Evolutionary conservation across 371 early-diverging fungal genomes (phyloP).

Genomic region (Capillidium heterosporum): DNA sequence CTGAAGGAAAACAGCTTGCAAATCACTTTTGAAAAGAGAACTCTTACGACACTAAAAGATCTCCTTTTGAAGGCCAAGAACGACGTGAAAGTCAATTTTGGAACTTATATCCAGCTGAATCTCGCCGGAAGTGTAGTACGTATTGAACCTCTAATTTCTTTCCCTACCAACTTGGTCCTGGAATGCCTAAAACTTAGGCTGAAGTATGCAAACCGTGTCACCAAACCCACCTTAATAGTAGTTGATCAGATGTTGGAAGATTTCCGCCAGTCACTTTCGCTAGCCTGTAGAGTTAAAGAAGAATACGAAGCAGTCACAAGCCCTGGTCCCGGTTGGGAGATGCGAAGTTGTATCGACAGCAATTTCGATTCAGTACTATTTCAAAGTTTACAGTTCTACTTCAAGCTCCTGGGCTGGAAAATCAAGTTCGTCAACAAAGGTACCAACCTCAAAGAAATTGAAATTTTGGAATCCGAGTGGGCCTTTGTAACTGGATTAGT

Average conservation of each 20-base stretch:
- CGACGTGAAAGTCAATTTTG: constrained; percentile 44
- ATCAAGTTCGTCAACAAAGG: constrained; percentile 23
- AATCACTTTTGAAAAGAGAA: constrained; percentile 58
- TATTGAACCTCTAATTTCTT: constrained; percentile 46
- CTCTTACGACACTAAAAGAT: constrained; percentile 31
- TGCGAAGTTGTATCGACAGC: constrained; percentile 31
- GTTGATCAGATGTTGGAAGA: constrained; percentile 69
- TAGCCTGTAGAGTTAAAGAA: constrained; percentile 52
- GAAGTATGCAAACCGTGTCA: constrained; percentile 47
- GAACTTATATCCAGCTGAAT: constrained; percentile 38
- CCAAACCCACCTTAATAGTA: constrained; percentile 46
- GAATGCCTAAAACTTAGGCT: constrained; percentile 59
- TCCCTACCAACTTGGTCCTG: constrained; percentile 58
- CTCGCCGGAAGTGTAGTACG: constrained; percentile 44
- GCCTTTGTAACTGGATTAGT: constrained; percentile 46
- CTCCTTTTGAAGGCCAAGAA: constrained; percentile 35
- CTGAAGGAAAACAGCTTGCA: constrained; percentile 64
- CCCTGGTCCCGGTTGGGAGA: constrained; percentile 49
- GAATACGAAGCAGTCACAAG: constrained; percentile 41
- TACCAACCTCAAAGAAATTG: constrained; percentile 44
- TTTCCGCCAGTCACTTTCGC: constrained; percentile 43
- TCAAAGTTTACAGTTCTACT: constrained; percentile 55
- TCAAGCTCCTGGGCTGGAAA: constrained; percentile 53
- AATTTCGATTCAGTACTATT: constrained; percentile 54
- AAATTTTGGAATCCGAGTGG: constrained; percentile 70